Evolutionary conservation across 208 protist genomes (phyloP).

Genomic region (Naegleria gruberi): DNA sequence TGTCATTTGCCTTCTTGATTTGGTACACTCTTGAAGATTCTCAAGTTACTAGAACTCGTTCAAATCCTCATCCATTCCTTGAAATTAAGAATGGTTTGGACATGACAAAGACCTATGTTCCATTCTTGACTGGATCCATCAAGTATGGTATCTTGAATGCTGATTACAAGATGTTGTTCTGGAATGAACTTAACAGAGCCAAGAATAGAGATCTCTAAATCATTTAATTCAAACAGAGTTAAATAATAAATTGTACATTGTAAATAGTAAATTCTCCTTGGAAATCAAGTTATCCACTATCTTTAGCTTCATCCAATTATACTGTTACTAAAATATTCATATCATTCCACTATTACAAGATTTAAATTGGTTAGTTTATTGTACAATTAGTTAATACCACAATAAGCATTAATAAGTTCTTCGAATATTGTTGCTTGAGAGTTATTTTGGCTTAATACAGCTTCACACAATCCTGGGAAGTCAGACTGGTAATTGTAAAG

Average conservation of each 20-base stretch:
- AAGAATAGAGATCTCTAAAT: neutral
- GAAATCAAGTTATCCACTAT: too few relatives aligned
- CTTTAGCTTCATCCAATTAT: too few relatives aligned
- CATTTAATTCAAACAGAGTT: too few relatives aligned
- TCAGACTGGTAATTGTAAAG: neutral
- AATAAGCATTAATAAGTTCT: neutral
- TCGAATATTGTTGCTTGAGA: neutral
- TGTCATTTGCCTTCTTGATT: neutral
- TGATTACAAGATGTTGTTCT: neutral
- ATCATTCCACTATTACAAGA: too few relatives aligned
- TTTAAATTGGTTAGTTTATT: too few relatives aligned
- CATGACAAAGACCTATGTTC: neutral
- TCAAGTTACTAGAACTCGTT: neutral
- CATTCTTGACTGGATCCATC: neutral
- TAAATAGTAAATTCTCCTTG: too few relatives aligned
- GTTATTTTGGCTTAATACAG: neutral
- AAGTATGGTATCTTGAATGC: neutral
- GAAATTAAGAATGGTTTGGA: neutral
- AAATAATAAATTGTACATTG: too few relatives aligned
- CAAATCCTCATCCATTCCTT: slow-evolving; percentile 1
- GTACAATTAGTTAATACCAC: slow-evolving; percentile 2
- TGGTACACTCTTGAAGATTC: neutral
- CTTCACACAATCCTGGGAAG: neutral
- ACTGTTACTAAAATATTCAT: too few relatives aligned
- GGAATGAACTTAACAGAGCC: neutral